Evolutionary conservation across 1,284 basidiomycete species (phyloP).

Genomic region (Moesziomyces parantarcticus): DNA sequence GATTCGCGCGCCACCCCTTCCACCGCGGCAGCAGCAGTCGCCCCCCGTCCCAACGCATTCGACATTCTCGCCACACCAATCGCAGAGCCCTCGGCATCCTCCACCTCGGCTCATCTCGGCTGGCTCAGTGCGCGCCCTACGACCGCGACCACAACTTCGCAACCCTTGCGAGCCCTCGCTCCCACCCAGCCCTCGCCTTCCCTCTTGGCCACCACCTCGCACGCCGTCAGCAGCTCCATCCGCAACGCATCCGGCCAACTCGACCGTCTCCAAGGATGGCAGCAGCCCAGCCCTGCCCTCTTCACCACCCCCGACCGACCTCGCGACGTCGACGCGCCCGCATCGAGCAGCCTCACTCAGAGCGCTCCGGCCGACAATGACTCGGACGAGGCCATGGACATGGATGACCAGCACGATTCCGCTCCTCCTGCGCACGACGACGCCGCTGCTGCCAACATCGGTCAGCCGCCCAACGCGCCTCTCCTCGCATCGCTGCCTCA

Average conservation of each 20-base stretch:
- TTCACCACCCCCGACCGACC: conserved; percentile 15
- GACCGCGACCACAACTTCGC: conserved; percentile 6
- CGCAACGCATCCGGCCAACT: conserved; percentile 28
- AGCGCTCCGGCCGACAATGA: conserved; percentile 1
- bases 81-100: conserved; percentile 1
- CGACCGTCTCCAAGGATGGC: conserved; percentile 47
- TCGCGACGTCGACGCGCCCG: background rate
- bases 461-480: conserved; percentile 29
- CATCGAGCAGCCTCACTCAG: background rate
- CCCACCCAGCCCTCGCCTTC: conserved; percentile 11
- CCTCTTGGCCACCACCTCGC: background rate
- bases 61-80: conserved; percentile 4
- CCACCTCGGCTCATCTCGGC: conserved; percentile 30
- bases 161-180: background rate
- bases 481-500: conserved; percentile 32
- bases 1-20: background rate
- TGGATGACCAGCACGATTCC: conserved; percentile 33
- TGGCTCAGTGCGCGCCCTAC: conserved; percentile 44
- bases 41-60: conserved; percentile 6
- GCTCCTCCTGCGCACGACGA: conserved; percentile 9
- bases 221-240: conserved; percentile 29
- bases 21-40: background rate
- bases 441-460: conserved; percentile 7
- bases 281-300: conserved; percentile 14
- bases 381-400: conserved; percentile 42